Conservation (phyloP, 768 basidiomycete species). For the Amanita phalloides region DNA sequence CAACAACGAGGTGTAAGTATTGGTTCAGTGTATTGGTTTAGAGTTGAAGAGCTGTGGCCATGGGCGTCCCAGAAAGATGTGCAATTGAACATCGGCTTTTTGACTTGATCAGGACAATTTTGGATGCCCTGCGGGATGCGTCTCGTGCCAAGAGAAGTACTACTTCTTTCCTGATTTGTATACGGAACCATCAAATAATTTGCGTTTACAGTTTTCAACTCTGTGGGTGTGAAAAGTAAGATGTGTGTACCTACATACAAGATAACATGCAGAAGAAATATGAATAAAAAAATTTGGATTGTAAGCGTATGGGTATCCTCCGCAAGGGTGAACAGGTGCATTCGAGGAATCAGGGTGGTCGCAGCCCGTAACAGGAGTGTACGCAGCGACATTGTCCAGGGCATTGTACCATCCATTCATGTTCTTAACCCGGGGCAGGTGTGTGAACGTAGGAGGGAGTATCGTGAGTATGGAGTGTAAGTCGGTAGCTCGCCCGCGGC, state of each 20-base stretch:
- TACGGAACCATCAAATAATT: neutral
- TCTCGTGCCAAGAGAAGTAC: too few species aligned
- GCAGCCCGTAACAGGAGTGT: constrained; percentile 31
- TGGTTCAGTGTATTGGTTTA: too few species aligned
- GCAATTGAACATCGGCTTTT: too few species aligned
- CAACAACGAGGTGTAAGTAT: too few species aligned
- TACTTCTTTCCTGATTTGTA: neutral
- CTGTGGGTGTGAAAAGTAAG: neutral
- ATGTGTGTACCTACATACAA: neutral
- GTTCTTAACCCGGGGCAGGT: constrained; percentile 22
- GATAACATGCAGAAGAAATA: neutral
- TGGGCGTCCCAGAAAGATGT: too few species aligned
- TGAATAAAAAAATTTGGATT: neutral
- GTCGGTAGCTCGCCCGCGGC: constrained; percentile 40
- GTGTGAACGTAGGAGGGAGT: constrained; percentile 34
- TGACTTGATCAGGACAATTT: too few species aligned
- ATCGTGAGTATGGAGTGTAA: constrained; percentile 59
- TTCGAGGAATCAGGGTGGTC: constrained; percentile 27
- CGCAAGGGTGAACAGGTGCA: constrained; percentile 21
- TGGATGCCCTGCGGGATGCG: too few species aligned
- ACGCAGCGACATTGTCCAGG: constrained; percentile 25
- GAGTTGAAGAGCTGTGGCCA: too few species aligned
- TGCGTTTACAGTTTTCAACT: neutral
- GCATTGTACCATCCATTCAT: constrained; percentile 49
- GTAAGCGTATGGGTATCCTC: neutral